These are phyloP conservation scores for Scleroderma bovista DNA, from an alignment of 768 basidiomycete genomes.

Conservation along the genomic window DNA sequence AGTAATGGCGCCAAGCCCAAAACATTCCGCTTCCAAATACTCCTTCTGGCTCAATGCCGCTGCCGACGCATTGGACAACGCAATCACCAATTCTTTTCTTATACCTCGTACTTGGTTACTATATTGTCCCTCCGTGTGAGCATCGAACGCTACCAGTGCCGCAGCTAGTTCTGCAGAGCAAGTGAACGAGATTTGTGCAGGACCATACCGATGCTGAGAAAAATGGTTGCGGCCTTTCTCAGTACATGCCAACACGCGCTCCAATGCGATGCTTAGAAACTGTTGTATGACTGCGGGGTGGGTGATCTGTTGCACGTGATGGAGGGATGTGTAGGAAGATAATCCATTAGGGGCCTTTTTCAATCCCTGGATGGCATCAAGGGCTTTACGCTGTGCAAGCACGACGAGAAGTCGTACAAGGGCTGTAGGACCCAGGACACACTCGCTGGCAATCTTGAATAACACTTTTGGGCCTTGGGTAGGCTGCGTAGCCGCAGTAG, in stretches of 20 bases:
- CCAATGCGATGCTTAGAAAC: constrained; percentile 12
- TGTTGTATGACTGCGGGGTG: constrained; percentile 13
- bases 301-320: constrained; percentile 21
- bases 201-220: not conserved
- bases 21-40: not conserved
- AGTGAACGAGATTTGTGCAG: constrained; percentile 19
- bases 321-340: constrained; percentile 7
- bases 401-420: constrained; percentile 23
- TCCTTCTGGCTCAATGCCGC: constrained; percentile 16
- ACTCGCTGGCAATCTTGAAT: constrained; percentile 17
- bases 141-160: constrained; percentile 24
- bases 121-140: constrained; percentile 19
- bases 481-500: constrained; percentile 12
- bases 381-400: constrained; percentile 21
- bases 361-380: constrained; percentile 9
- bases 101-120: constrained; percentile 11
- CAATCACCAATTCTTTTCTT: constrained; percentile 26
- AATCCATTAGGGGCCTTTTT: constrained; percentile 17
- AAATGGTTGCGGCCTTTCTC: not conserved
- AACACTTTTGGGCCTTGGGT: constrained; percentile 12
- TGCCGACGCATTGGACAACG: constrained; percentile 30
- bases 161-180: constrained; percentile 28
- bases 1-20: not conserved
- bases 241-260: not conserved
- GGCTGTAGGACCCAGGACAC: constrained; percentile 20